Base-by-base conservation (phyloP, 495 filamentous ascomycete genomes). In the Parathielavia appendiculata region DNA sequence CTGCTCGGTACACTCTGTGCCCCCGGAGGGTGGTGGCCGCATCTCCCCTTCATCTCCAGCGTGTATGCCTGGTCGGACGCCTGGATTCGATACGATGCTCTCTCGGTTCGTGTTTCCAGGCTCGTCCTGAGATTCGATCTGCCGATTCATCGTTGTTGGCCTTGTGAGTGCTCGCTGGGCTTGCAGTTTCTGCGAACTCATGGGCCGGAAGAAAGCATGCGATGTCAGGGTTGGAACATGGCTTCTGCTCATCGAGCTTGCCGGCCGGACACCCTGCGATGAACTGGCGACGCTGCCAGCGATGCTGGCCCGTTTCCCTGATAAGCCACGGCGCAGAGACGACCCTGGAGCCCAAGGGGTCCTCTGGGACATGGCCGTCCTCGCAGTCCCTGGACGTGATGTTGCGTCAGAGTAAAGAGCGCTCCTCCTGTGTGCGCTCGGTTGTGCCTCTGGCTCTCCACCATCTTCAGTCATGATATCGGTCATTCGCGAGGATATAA, bases 171-270 rank as follows among this genome's bases (percentile, higher is more conserved):
- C 85, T 66, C 93, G 79, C 69, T 97, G 95, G 51, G 91, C 92
- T 71, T 98, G 93, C 49, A 97, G 77, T 67, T 89, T 84, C 71
- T 97, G 92, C 22, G 91, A 95, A 73, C 91, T 97, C 93, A 98
- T 95, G 17, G 93, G 93, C 10, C 86, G 86, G 64, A 96, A 96
- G 71, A 98, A 97, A 19, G 87, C 92, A 62, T 92, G 86, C 14
- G 91, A 90, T 9, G 91, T 85, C 32, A 98, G 75, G 1, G 87
- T 89, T 9, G 93, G 92, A 38, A 95, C 92, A 76, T 98, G 93
- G 17, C 88, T 92, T 65, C 85, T 81, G 69, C 88, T 91, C 13
- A 80, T 80, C 9, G 87, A 80, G 61, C 83, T 88, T 22, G 72
- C 73, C n/a, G 88, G 88, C 61, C 87, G 70, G 4, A 70, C 74